phyloP scores from a whole-genome alignment of 2,329 filamentous ascomycete genomes.

The Colletotrichum neosansevieriae region DNA sequence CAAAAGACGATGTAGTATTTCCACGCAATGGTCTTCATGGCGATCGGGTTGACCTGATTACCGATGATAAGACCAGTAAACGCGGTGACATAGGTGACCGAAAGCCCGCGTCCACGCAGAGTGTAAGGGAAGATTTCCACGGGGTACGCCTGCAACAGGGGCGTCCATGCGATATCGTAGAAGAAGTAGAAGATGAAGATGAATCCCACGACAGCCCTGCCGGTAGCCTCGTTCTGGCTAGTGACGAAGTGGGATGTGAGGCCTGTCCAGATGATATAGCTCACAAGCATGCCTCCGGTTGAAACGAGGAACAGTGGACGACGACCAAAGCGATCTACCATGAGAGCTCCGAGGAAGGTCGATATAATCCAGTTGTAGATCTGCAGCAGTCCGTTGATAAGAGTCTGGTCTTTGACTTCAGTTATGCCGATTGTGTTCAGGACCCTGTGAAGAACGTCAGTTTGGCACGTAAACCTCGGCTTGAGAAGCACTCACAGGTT shows the following conservation, averaged over 20 bases:
- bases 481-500: constrained; percentile 6
- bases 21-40: constrained; percentile 48
- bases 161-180: constrained; percentile 38
- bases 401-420: constrained; percentile 50
- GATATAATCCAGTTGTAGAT: constrained; percentile 36
- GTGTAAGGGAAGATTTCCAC: constrained; percentile 42
- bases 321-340: constrained; percentile 54
- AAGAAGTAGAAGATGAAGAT: constrained; percentile 41
- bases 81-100: constrained; percentile 34
- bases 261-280: constrained; percentile 45
- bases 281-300: constrained; percentile 45
- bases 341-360: constrained; percentile 50
- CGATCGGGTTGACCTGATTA: constrained; percentile 59
- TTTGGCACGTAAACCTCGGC: neutral
- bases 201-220: constrained; percentile 41
- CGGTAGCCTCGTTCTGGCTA: constrained; percentile 28
- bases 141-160: constrained; percentile 37
- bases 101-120: constrained; percentile 40
- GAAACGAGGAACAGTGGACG: constrained; percentile 60
- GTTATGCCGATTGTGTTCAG: constrained; percentile 49
- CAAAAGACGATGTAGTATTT: constrained; percentile 44
- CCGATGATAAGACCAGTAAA: constrained; percentile 46
- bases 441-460: constrained; percentile 42
- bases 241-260: constrained; percentile 19
- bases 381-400: constrained; percentile 52